Evolutionary conservation across 2,329 filamentous ascomycete species (phyloP).

Genomic region (Colletotrichum tamarilloi): DNA sequence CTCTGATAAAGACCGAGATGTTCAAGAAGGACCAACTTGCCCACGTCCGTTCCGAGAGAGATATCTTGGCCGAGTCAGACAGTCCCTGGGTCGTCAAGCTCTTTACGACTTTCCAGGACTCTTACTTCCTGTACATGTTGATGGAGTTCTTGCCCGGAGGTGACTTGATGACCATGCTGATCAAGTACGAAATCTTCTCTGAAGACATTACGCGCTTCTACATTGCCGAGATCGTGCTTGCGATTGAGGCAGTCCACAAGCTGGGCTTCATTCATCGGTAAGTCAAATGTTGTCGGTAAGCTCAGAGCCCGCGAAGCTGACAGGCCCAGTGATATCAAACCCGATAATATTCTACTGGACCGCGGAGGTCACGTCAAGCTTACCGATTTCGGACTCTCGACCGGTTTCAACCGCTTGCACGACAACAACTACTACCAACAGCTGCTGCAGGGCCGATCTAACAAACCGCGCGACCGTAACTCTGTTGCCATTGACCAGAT

Average conservation of each 20-base stretch:
- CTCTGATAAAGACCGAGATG: constrained; percentile 98
- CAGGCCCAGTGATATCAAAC: constrained; percentile 88
- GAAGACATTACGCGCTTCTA: constrained; percentile 99
- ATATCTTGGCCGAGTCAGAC: constrained; percentile 98
- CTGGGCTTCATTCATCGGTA: constrained; percentile 98
- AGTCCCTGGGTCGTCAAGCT: constrained; percentile 99
- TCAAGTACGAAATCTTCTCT: constrained; percentile 99
- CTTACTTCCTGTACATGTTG: constrained; percentile 96
- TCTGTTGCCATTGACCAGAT: constrained; percentile 98
- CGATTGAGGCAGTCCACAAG: constrained; percentile 99
- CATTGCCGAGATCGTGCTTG: constrained; percentile 97
- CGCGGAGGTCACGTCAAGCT: constrained; percentile 97
- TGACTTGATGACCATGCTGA: constrained; percentile 99
- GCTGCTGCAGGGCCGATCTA: constrained; percentile 83
- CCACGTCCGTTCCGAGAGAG: constrained; percentile 96
- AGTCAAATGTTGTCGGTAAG: constrained; percentile 44
- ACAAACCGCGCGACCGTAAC: constrained; percentile 82
- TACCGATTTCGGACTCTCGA: constrained; percentile 97
- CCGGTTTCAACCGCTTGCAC: constrained; percentile 96
- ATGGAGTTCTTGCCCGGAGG: constrained; percentile 99
- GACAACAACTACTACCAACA: constrained; percentile 99
- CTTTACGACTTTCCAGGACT: constrained; percentile 97
- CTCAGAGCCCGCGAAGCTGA: not conserved
- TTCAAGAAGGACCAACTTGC: constrained; percentile 99
- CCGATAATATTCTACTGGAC: constrained; percentile 97